A percentile compares a stretch with the other conserved stretches of the same genome.
These are phyloP conservation scores for Ballota nigra DNA, from an alignment of 257 asterid species.

Conservation along the genomic window DNA sequence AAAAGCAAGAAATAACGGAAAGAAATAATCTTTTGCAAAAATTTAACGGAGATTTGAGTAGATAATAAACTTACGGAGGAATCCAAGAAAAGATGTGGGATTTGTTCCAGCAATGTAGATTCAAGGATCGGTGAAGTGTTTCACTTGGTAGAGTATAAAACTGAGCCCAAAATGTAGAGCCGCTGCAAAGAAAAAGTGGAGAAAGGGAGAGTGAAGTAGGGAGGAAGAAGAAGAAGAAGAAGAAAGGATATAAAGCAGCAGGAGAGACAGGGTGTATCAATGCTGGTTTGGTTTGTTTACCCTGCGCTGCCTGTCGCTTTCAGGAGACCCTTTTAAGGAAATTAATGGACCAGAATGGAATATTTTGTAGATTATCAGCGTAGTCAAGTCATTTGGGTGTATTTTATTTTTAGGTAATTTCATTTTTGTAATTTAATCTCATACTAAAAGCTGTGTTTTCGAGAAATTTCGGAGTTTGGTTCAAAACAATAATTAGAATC, in stretches of 20 bases:
- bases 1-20: slow-evolving; percentile 9
- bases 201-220: background rate
- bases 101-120: slow-evolving; percentile 14
- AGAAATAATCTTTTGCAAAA: background rate
- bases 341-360: background rate
- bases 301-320: slow-evolving; percentile 10
- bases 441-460: too few relatives aligned
- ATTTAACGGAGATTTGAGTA: background rate
- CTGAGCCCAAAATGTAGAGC: background rate
- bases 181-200: too few relatives aligned
- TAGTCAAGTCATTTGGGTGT: background rate
- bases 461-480: too few relatives aligned
- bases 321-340: slow-evolving; percentile 4
- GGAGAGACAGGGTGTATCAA: slow-evolving; percentile 31
- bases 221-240: slow-evolving; percentile 2
- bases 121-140: background rate
- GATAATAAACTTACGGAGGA: slow-evolving; percentile 22
- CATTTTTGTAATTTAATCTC: too few relatives aligned
- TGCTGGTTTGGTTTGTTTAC: too few relatives aligned
- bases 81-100: slow-evolving; percentile 13
- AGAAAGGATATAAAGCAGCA: slow-evolving; percentile 19
- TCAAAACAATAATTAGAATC: too few relatives aligned
- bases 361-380: background rate
- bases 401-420: background rate
- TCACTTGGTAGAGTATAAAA: background rate